Percentiles rank a stretch among this genome's conserved stretches.
Evolutionary conservation across 768 basidiomycete species (phyloP).

Genomic region (Phlegmacium glaucopus): DNA sequence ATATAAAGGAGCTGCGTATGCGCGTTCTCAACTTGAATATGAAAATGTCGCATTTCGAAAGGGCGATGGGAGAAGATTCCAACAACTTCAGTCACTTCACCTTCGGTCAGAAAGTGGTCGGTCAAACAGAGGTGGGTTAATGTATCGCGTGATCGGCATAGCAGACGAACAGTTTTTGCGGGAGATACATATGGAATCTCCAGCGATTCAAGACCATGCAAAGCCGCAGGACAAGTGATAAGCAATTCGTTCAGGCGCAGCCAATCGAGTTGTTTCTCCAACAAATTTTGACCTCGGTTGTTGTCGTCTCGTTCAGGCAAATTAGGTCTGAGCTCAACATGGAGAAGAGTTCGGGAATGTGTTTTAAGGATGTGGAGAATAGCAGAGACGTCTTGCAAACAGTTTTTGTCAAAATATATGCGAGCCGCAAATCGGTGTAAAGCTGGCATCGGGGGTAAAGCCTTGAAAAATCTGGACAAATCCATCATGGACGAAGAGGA

Average conservation of each 20-base stretch:
- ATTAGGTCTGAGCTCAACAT: conserved; percentile 19
- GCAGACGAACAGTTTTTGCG: conserved; percentile 14
- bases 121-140: conserved; percentile 22
- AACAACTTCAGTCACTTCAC: conserved; percentile 22
- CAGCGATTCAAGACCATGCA: conserved; percentile 17
- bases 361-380: conserved; percentile 18
- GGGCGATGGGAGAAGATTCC: conserved; percentile 18
- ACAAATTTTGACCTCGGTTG: neutral
- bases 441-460: conserved; percentile 21
- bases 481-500: conserved; percentile 28
- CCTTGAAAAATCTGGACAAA: conserved; percentile 29
- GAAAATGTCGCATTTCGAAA: conserved; percentile 17
- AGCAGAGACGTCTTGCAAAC: conserved; percentile 22
- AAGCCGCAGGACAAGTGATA: conserved; percentile 4
- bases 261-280: conserved; percentile 6
- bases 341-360: conserved; percentile 16
- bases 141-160: conserved; percentile 22
- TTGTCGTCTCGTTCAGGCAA: conserved; percentile 4
- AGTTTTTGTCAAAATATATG: conserved; percentile 17
- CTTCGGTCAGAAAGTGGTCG: conserved; percentile 17
- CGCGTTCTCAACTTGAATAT: conserved; percentile 20
- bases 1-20: conserved; percentile 13
- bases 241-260: conserved; percentile 9
- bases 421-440: conserved; percentile 21
- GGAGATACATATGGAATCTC: conserved; percentile 19